Evolutionary conservation across 306 rosid genomes (phyloP).

Genomic region (Casuarina cunninghamiana): DNA sequence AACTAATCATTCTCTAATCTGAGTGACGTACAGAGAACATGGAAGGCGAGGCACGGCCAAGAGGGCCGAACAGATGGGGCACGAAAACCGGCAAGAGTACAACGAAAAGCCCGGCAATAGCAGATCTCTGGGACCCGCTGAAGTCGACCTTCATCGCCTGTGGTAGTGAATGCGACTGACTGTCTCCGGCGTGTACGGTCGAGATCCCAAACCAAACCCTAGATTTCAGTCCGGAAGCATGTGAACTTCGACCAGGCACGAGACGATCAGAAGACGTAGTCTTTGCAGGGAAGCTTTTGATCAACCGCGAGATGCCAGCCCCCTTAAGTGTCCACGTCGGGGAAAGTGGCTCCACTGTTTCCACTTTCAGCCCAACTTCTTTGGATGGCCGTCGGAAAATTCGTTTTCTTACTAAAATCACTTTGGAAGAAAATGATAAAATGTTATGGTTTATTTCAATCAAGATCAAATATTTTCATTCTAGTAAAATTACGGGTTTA

Average conservation of each 20-base stretch:
- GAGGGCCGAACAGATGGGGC: conserved; percentile 68
- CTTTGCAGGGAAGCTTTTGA: too few relatives aligned
- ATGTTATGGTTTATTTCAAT: too few relatives aligned
- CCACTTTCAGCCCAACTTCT: too few relatives aligned
- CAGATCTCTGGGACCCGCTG: conserved; percentile 36
- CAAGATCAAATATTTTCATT: too few relatives aligned
- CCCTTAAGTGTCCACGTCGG: neutral
- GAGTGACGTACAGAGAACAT: conserved; percentile 50
- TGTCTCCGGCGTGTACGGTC: neutral
- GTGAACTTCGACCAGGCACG: neutral
- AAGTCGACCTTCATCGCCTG: conserved; percentile 40
- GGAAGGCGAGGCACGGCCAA: conserved; percentile 59
- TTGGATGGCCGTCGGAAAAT: too few relatives aligned
- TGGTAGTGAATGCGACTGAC: neutral
- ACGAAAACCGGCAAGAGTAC: conserved; percentile 56
- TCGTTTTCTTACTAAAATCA: too few relatives aligned
- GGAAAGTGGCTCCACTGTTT: neutral
- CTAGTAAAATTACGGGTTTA: too few relatives aligned
- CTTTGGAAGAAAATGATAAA: too few relatives aligned
- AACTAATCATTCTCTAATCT: neutral
- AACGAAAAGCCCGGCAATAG: conserved; percentile 43
- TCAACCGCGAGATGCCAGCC: too few relatives aligned
- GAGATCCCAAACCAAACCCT: neutral
- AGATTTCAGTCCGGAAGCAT: neutral
- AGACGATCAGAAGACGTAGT: neutral